Base-by-base conservation (phyloP, 208 protist species). In the Strigomonas culicis region DNA sequence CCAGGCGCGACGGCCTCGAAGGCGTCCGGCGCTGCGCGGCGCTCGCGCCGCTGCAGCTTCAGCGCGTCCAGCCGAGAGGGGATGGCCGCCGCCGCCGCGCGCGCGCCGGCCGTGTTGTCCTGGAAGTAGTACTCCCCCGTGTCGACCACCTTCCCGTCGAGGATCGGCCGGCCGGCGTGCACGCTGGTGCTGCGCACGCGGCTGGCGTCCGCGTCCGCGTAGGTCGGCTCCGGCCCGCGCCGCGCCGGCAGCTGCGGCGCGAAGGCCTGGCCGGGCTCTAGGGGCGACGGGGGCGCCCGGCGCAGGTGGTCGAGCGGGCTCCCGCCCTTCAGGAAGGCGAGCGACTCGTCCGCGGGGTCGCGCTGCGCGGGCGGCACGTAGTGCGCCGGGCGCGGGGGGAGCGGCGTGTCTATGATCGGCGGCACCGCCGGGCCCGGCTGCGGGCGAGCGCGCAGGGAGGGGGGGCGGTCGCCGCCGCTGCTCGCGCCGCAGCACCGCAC, bases 331-430 rank as follows among this genome's bases (percentile, higher is more conserved):
- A 93, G 59, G 72, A 92, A 93, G 0, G 55, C 57, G 0, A 95
- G 71, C 7, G 84, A 93, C 32, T 80, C 77, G 58, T 92, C 90
- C 21, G 66, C 50, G 0, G 77, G 52, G 53, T 80, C 68, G 21
- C 90, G 84, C 73, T 90, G 47, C 57, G 79, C 78, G 0, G 85
- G 84, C 8, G 90, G 86, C 6, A 91, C 75, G 68, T 95, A 95
- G 46, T 66, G 75, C 13, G 80, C 76, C 0, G 89, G 84, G 0
- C 77, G 78, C 0, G 89, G 89, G 15, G 84, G 83, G 22, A 51
- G 59, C 3, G 82, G 77, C 1, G 61, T 72, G 49, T 86, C 78
- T 17, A 73, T 68, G 39, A 78, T 73, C 2, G 47, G 55, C 0
- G 41, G 43, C 17, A 70, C n/a, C 10, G 7, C 24, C 22, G 1